Conservation (phyloP, 257 asterid genomes). For the Capsicum chinense region DNA sequence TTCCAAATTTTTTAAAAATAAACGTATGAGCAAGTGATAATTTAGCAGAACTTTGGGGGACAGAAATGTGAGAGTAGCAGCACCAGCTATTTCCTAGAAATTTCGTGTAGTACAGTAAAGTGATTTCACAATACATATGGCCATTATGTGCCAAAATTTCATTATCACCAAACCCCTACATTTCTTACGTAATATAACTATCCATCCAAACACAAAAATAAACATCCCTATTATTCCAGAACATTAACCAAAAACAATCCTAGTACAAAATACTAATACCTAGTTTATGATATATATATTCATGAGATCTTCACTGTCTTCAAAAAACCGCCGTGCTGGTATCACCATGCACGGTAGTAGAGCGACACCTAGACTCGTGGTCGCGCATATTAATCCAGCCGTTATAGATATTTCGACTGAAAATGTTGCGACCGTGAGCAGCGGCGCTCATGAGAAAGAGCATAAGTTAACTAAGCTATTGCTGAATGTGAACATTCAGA, state of each 20-base stretch:
- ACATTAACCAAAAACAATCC: neutral
- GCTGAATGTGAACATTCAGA: conserved; percentile 58
- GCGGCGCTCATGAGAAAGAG: conserved; percentile 30
- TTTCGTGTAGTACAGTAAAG: neutral
- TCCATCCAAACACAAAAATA: neutral
- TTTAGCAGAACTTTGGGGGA: neutral
- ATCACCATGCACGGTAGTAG: neutral
- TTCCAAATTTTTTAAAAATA: too few relatives aligned
- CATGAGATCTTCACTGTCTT: conserved; percentile 25
- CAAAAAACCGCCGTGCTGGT: neutral
- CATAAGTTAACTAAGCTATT: conserved; percentile 49
- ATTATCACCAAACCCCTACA: neutral
- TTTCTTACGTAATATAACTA: neutral
- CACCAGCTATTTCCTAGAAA: conserved; percentile 29
- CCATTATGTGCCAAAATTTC: too few relatives aligned
- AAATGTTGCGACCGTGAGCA: neutral
- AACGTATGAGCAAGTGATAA: too few relatives aligned
- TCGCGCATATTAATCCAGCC: neutral
- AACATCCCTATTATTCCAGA: neutral
- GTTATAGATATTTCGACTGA: neutral
- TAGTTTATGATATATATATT: neutral
- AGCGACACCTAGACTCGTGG: neutral
- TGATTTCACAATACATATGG: too few relatives aligned
- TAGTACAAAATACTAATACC: neutral
- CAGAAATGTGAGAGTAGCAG: neutral